These are phyloP conservation scores for Aspergillus brunneoviolaceus DNA, from an alignment of 2,329 filamentous ascomycete species.

Conservation along the genomic window DNA sequence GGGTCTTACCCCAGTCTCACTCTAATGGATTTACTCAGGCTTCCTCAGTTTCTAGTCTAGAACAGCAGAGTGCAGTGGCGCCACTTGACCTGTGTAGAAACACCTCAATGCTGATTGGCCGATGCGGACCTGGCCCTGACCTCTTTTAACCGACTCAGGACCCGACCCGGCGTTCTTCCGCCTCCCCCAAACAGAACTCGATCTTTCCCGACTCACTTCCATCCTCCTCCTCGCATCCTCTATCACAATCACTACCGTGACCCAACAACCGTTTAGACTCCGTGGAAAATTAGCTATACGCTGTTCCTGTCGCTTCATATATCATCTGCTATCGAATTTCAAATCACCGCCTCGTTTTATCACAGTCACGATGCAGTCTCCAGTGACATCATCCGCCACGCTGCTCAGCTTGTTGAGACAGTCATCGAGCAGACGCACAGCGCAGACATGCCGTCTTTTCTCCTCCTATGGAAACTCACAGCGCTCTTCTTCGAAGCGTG, in stretches of 20 bases:
- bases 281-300: conserved; percentile 5
- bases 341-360: conserved; percentile 25
- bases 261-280: conserved; percentile 8
- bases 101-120: conserved; percentile 39
- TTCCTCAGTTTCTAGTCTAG: background rate
- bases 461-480: conserved; percentile 46
- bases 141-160: conserved; percentile 26
- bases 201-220: conserved; percentile 11
- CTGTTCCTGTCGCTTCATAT: conserved; percentile 20
- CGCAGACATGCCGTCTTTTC: conserved; percentile 47
- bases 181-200: conserved; percentile 24
- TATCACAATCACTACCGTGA: conserved; percentile 4
- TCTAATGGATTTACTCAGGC: background rate
- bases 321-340: conserved; percentile 8
- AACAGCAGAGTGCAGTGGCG: conserved; percentile 24
- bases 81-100: conserved; percentile 40
- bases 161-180: conserved; percentile 18
- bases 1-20: background rate
- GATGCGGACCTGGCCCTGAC: conserved; percentile 20
- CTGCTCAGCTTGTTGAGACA: conserved; percentile 40
- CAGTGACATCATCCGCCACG: conserved; percentile 50
- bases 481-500: conserved; percentile 54
- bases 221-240: conserved; percentile 9
- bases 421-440: conserved; percentile 40
- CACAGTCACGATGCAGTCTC: conserved; percentile 33